phyloP scores from a whole-genome alignment of 352 stramenopile species.

The Pythium periplocum region DNA sequence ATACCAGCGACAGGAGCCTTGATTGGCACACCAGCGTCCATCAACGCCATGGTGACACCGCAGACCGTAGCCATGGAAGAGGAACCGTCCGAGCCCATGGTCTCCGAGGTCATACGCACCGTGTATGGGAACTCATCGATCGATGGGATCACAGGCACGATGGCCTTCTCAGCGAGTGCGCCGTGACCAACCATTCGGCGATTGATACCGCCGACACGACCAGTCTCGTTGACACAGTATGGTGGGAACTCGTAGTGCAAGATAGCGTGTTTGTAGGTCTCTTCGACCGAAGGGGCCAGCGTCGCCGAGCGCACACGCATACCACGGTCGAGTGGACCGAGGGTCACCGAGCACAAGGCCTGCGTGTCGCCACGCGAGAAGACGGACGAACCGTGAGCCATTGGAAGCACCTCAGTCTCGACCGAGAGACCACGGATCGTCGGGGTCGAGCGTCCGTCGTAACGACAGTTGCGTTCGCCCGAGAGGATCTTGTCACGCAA shows the following conservation, averaged over 20 bases:
- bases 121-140: slow-evolving; percentile 95
- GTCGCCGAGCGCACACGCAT: slow-evolving; percentile 62
- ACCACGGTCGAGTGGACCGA: slow-evolving; percentile 75
- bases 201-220: slow-evolving; percentile 78
- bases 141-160: slow-evolving; percentile 90
- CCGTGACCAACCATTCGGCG: slow-evolving; percentile 96
- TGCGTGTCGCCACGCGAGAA: slow-evolving; percentile 89
- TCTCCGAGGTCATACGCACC: slow-evolving; percentile 95
- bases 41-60: slow-evolving; percentile 93
- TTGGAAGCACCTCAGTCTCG: slow-evolving; percentile 82
- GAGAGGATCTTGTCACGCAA: slow-evolving; percentile 63
- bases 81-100: slow-evolving; percentile 92
- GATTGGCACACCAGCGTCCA: slow-evolving; percentile 96
- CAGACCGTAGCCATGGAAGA: slow-evolving; percentile 97
- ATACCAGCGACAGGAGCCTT: slow-evolving; percentile 92
- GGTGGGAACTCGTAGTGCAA: slow-evolving; percentile 98
- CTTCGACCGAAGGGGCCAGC: slow-evolving; percentile 36
- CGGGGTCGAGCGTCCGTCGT: slow-evolving; percentile 79
- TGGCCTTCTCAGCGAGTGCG: slow-evolving; percentile 94
- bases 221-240: slow-evolving; percentile 96
- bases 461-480: slow-evolving; percentile 49
- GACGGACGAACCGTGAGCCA: slow-evolving; percentile 86
- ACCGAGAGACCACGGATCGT: slow-evolving; percentile 85
- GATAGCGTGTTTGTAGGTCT: slow-evolving; percentile 83
- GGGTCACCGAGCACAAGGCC: slow-evolving; percentile 86